A percentile compares a stretch with the other conserved stretches of the same genome.
These are phyloP conservation scores for Blastobotrys robertii DNA, from an alignment of 805 yeast species.

Conservation along the genomic window DNA sequence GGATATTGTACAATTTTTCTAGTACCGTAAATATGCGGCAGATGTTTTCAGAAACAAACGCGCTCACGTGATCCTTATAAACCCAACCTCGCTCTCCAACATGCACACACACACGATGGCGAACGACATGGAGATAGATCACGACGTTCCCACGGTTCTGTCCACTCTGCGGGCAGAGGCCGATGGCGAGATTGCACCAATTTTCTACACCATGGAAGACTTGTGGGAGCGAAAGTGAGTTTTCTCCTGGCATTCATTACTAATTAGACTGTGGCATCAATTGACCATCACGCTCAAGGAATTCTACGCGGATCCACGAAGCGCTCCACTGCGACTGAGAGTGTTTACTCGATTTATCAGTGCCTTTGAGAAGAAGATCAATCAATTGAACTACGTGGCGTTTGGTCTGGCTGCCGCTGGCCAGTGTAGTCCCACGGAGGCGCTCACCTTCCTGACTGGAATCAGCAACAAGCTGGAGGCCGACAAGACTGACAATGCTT, in stretches of 20 bases:
- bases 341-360: constrained; percentile 63
- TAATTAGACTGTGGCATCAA: constrained; percentile 69
- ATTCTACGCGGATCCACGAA: constrained; percentile 48
- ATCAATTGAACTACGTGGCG: constrained; percentile 68
- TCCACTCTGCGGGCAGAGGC: constrained; percentile 56
- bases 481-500: constrained; percentile 35
- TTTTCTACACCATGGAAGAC: constrained; percentile 68
- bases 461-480: constrained; percentile 39
- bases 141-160: constrained; percentile 40
- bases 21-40: background rate
- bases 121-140: constrained; percentile 19
- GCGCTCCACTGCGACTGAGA: constrained; percentile 48
- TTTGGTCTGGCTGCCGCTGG: constrained; percentile 52
- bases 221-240: constrained; percentile 60
- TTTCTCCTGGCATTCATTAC: constrained; percentile 16
- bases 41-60: background rate
- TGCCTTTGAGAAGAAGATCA: constrained; percentile 59
- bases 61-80: background rate
- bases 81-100: too few relatives aligned
- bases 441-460: constrained; percentile 39
- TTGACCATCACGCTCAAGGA: constrained; percentile 57
- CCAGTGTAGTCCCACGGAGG: constrained; percentile 35
- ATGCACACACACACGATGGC: background rate
- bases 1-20: too few relatives aligned
- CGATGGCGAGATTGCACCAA: constrained; percentile 52